A percentile compares a stretch with the other conserved stretches of the same genome.
Conservation (phyloP, 805 yeast species). For the Tetrapisispora namnaoensis region DNA sequence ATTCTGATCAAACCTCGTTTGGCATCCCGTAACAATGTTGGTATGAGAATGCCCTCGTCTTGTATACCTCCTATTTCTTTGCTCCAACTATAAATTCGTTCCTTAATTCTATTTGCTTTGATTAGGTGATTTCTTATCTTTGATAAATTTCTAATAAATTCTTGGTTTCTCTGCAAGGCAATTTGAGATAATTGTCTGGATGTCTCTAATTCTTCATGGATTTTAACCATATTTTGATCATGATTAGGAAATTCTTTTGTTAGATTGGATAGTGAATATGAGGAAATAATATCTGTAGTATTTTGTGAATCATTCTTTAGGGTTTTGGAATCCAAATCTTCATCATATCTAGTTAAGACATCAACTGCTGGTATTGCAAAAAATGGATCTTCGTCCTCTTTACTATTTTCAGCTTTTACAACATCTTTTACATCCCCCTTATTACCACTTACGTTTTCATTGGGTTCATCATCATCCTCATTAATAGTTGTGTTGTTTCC, state of each 20-base stretch:
- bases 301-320: constrained; percentile 38
- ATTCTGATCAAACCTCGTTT: constrained; percentile 30
- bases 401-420: not conserved
- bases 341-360: constrained; percentile 2
- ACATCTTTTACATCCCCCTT: constrained; percentile 9
- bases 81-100: constrained; percentile 71
- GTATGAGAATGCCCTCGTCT: constrained; percentile 36
- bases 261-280: constrained; percentile 13
- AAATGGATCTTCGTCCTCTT: constrained; percentile 7
- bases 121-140: constrained; percentile 65
- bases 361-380: constrained; percentile 2
- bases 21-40: constrained; percentile 27
- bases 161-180: constrained; percentile 74
- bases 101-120: constrained; percentile 66
- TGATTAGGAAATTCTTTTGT: constrained; percentile 29
- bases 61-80: constrained; percentile 67
- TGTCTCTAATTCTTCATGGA: constrained; percentile 52
- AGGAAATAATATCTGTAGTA: not conserved
- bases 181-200: constrained; percentile 67
- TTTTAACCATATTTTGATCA: constrained; percentile 32
- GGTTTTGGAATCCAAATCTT: constrained; percentile 5
- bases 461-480: constrained; percentile 11
- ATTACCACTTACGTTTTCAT: not conserved
- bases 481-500: constrained; percentile 8
- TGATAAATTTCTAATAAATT: constrained; percentile 72